Conservation (phyloP, 176 grass and related monocot species). For the Typha latifolia region DNA sequence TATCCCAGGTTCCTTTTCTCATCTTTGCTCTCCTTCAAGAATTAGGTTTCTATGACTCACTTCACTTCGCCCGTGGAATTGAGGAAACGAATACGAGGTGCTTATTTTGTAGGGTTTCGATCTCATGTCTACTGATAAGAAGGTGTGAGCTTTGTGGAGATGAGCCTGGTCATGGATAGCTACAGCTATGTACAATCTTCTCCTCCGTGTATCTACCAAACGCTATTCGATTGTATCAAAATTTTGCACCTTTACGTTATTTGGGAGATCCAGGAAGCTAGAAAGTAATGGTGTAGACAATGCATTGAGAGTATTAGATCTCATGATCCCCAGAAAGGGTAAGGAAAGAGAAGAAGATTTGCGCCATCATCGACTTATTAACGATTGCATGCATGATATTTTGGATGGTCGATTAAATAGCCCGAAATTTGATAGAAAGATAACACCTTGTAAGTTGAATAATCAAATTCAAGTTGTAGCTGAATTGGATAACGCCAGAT, state of each 20-base stretch:
- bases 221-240: neutral
- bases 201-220: neutral
- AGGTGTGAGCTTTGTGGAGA: slow-evolving; percentile 4
- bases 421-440: neutral
- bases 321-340: neutral
- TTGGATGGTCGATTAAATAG: slow-evolving; percentile 14
- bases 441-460: neutral
- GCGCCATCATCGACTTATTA: slow-evolving; percentile 34
- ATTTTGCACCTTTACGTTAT: neutral
- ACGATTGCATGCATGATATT: slow-evolving; percentile 31
- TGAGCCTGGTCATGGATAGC: slow-evolving; percentile 1
- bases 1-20: too few species aligned
- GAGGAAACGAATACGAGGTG: too few species aligned
- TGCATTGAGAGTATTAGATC: slow-evolving; percentile 1
- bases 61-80: too few species aligned
- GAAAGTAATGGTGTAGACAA: neutral
- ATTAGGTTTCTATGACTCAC: too few species aligned
- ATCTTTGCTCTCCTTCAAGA: too few species aligned
- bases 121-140: neutral
- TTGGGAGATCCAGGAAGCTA: neutral
- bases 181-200: neutral
- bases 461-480: neutral
- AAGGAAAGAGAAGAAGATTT: neutral
- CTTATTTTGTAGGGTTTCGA: neutral
- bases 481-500: neutral